These are phyloP conservation scores for Solanum corneliomulleri DNA, from an alignment of 257 asterid species.

Conservation along the genomic window DNA sequence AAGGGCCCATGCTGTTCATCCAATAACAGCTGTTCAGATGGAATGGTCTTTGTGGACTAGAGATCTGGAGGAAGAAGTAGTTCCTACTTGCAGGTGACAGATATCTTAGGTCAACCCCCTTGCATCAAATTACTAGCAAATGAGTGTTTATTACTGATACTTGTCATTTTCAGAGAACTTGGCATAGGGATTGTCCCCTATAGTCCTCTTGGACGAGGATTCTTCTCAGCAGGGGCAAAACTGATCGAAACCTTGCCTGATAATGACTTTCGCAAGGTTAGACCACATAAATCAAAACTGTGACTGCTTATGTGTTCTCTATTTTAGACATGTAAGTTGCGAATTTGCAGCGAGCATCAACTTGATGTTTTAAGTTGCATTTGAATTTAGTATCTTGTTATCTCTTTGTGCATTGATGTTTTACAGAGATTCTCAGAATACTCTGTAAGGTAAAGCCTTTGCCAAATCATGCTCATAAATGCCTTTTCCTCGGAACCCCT, in stretches of 20 bases:
- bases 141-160: background rate
- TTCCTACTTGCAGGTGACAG: slow-evolving; percentile 26
- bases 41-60: slow-evolving; percentile 13
- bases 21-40: slow-evolving; percentile 1
- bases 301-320: background rate
- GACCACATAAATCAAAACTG: background rate
- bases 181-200: slow-evolving; percentile 29
- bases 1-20: slow-evolving; percentile 31
- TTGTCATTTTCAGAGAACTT: slow-evolving; percentile 15
- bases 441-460: background rate
- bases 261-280: slow-evolving; percentile 24
- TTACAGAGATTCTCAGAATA: background rate
- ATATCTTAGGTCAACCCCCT: background rate
- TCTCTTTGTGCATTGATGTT: background rate
- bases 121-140: background rate
- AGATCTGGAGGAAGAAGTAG: slow-evolving; percentile 18
- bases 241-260: slow-evolving; percentile 16
- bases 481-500: background rate
- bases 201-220: slow-evolving; percentile 27
- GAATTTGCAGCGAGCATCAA: background rate
- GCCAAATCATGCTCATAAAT: background rate
- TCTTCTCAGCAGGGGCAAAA: slow-evolving; percentile 5
- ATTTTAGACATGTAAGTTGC: background rate
- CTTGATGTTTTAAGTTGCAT: background rate
- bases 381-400: background rate